phyloP scores from a whole-genome alignment of 129 eudicot genomes.

The Dittrichia graveolens region DNA sequence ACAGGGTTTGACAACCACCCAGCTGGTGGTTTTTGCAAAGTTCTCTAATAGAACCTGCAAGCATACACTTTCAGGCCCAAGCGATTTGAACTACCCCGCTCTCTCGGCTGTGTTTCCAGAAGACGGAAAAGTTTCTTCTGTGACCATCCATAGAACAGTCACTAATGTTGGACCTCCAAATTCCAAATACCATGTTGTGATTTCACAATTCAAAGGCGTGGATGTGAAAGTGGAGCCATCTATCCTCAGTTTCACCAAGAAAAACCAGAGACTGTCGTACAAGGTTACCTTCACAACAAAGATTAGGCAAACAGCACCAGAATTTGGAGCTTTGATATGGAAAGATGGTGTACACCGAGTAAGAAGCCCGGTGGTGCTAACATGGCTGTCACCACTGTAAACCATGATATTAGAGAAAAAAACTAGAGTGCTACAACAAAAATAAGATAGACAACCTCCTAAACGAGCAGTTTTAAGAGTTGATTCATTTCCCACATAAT shows the following conservation, averaged over 20 bases:
- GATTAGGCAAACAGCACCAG: conserved; percentile 57
- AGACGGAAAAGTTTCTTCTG: conserved; percentile 29
- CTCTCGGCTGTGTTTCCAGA: conserved; percentile 70
- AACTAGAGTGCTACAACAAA: conserved; percentile 34
- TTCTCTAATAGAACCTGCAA: conserved; percentile 58
- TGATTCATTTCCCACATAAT: conserved; percentile 24
- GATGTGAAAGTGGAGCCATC: conserved; percentile 68
- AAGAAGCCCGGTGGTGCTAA: conserved; percentile 69
- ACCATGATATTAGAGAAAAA: conserved; percentile 14
- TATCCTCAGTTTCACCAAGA: conserved; percentile 48
- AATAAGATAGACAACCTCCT: conserved; percentile 32
- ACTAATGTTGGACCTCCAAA: conserved; percentile 72
- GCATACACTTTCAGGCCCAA: conserved; percentile 44
- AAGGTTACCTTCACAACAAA: conserved; percentile 57
- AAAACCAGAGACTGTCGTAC: conserved; percentile 63
- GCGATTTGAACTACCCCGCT: conserved; percentile 90
- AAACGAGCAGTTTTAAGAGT: conserved; percentile 29
- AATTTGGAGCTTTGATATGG: conserved; percentile 79
- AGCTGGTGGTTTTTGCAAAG: conserved; percentile 64
- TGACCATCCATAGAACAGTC: conserved; percentile 63
- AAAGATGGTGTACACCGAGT: conserved; percentile 77
- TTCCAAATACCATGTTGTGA: conserved; percentile 62
- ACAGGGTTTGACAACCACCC: conserved; percentile 57
- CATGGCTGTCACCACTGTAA: conserved; percentile 72
- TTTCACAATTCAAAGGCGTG: conserved; percentile 68